Base-by-base conservation (phyloP, 495 filamentous ascomycete genomes). In the Penicillium cataractarum region DNA sequence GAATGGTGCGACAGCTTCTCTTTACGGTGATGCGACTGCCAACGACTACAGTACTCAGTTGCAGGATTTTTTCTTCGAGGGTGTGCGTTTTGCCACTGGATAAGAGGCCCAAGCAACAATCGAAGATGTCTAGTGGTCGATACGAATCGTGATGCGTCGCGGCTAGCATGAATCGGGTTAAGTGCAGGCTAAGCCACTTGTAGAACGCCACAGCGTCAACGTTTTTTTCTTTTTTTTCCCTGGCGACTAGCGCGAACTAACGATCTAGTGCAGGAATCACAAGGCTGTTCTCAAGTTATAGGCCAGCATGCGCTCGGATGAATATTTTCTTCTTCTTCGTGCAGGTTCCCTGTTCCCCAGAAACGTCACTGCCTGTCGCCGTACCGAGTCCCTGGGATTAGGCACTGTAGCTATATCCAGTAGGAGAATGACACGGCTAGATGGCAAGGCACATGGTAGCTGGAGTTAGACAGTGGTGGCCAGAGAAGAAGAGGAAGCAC, bases 381-480 rank as follows among this genome's bases (percentile, higher is more conserved):
- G 46, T 27, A 17, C 46, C 24, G 46, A 46, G 46, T 50, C 4
- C 46, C 21, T 50, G 46, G 46, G 26, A 29, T 24, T 29, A 12
- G 46, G n/a, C 24, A 29, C 46, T 21, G 26, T 24, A 29, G 24
- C 12, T 27, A 29, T 9, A 15, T n/a, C 46, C 46, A 50, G 24
- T 50, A 15, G 21, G 46, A 29, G 29, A 27, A 10, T 13, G 22
- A 29, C 24, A 50, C 26, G 15, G 46, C 46, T 2, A 24, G 22
- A 50, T 50, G 46, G 26, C 46, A 50, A 29, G 24, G 13, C 46
- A 50, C 46, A 50, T 50, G 46, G 46, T 12, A 50, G 46, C 46
- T 50, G 46, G 13, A 50, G 46, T 29, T 26, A 26, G 22, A 50
- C 46, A 50, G 46, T 50, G 46, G 46, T 50, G 46, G 46, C 46